Conservation (phyloP, 257 asterid species). For the Voacanga thouarsii region DNA sequence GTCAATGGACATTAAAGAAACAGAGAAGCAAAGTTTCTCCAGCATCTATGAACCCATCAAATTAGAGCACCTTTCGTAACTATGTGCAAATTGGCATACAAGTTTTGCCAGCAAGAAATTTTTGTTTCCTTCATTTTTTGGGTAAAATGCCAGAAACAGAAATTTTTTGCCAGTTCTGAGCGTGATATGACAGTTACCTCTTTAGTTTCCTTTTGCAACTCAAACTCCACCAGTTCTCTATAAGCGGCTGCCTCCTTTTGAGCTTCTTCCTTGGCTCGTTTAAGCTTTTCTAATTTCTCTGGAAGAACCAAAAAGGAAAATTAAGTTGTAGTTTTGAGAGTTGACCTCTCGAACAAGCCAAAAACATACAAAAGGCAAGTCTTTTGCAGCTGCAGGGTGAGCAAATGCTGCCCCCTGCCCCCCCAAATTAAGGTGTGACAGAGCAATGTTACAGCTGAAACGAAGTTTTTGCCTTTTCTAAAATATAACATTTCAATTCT, state of each 20-base stretch:
- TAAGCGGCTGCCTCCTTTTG: slow-evolving; percentile 17
- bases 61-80: too few relatives aligned
- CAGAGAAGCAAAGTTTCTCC: background rate
- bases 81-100: too few relatives aligned
- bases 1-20: background rate
- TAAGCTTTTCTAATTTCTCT: slow-evolving; percentile 17
- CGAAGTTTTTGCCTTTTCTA: background rate
- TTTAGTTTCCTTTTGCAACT: slow-evolving; percentile 12
- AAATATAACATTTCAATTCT: background rate
- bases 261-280: slow-evolving; percentile 21
- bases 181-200: slow-evolving; percentile 8
- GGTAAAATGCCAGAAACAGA: background rate
- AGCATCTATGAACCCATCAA: background rate
- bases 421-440: background rate
- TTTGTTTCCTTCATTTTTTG: too few relatives aligned
- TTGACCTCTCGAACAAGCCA: background rate
- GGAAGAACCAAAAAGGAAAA: background rate
- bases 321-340: background rate
- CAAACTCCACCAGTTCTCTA: slow-evolving; percentile 17
- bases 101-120: background rate
- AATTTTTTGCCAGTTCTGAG: background rate
- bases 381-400: too few relatives aligned
- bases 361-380: too few relatives aligned
- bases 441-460: background rate
- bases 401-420: background rate